Percentiles rank a stretch among this genome's conserved stretches.
phyloP scores from a whole-genome alignment of 352 stramenopile species.

The Pythium plurisporium region DNA sequence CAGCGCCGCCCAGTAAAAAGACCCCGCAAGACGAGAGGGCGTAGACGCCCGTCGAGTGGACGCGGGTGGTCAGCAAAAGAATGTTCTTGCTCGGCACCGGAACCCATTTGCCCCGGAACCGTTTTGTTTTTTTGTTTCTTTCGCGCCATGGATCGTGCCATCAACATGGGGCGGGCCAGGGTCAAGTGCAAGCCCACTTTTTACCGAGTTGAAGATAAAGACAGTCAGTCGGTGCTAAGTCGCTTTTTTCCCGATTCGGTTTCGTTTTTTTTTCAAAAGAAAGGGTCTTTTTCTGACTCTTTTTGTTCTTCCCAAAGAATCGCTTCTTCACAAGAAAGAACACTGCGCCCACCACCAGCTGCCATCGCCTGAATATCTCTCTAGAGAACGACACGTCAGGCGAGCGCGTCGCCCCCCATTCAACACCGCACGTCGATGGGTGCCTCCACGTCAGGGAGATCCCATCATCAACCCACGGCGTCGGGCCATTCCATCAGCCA shows the following conservation, averaged over 20 bases:
- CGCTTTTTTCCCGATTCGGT: not conserved
- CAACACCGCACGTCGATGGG: not conserved
- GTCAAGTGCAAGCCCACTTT: too few species aligned
- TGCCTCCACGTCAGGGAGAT: not conserved
- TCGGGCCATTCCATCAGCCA: not conserved
- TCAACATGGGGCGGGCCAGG: too few species aligned
- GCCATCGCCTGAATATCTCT: too few species aligned
- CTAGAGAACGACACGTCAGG: not conserved
- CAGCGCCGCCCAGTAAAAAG: slow-evolving; percentile 15
- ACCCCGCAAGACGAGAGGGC: not conserved
- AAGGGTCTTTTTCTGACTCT: slow-evolving; percentile 1
- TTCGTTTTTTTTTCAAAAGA: not conserved
- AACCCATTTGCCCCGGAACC: too few species aligned
- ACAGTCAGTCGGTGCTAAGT: not conserved
- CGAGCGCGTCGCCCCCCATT: not conserved
- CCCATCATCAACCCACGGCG: not conserved
- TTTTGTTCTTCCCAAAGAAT: not conserved
- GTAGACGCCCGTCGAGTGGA: not conserved
- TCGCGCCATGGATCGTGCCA: too few species aligned
- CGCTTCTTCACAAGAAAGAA: not conserved
- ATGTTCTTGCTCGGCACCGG: not conserved
- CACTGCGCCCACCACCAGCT: too few species aligned
- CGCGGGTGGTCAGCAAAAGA: not conserved
- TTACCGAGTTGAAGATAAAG: not conserved
- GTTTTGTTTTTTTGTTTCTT: too few species aligned